Evolutionary conservation across 352 stramenopile genomes (phyloP), one percentile per base, ranked within the genome.

Genomic region (Phytophthora sp.): DNA sequence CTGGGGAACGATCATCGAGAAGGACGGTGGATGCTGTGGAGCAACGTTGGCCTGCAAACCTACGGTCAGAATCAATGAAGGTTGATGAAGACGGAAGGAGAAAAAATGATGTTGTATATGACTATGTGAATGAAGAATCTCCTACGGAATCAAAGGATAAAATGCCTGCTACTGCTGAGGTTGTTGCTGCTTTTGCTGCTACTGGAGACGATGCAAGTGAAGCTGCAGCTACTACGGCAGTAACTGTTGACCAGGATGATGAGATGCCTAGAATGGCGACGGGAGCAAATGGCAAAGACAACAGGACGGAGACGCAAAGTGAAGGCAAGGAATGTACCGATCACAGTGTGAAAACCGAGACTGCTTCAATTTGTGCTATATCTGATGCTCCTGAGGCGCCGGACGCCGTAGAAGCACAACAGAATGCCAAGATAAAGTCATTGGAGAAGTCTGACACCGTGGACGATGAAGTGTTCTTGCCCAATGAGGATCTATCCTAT

Each of bases 81-180:
- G 36, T 65, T 33, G 46, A 63, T 21, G 41, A 58, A 33, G 9
- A 18, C 20, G 47, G 59, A 20, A 26, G 6, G 18, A 58, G 33
- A 58, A 47, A 38, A 31, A 60, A n/a, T 59, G 58, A 11, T 31
- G 61, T 30, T 41, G 27, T 23, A 29, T 31, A 47, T 49, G 59
- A 57, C 20, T 18, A 8, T 39, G 31, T 30, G 26, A 54, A 62
- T 20, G 42, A 52, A 49, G 60, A 59, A 23, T 29, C 20, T 12
- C 20, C 12, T 51, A 15, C 38, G 5, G 26, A 58, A 29, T 27
- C 23, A 55, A 44, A 21, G 12, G 49, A 61, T 57, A 8, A 42
- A 46, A 9, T 29, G 9, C 12, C 20, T 36, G 16, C 23, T 33
- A 9, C 39, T 36, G 24, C 6, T 41, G 8, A 35, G 26, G 27